Percentiles rank a stretch among this genome's conserved stretches.
phyloP scores from a whole-genome alignment of 2,329 filamentous ascomycete genomes.

The Talaromyces sp. region DNA sequence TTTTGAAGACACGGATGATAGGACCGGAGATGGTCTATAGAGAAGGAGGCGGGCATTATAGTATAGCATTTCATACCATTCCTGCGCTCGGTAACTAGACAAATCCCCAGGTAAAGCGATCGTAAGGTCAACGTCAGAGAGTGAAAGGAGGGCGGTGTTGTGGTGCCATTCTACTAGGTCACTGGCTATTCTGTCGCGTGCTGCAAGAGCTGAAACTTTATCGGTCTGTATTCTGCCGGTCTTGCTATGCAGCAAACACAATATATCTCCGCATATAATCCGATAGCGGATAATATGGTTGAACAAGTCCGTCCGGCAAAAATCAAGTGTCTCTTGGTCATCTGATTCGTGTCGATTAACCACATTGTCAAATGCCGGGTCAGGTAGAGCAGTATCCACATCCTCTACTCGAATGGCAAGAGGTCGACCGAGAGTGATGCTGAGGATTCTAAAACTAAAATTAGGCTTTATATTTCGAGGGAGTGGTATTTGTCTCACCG shows the following conservation, averaged over 20 bases:
- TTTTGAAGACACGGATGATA: slow-evolving; percentile 21
- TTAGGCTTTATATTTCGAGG: background rate
- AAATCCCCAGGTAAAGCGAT: slow-evolving; percentile 17
- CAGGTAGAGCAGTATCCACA: background rate
- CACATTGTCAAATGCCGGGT: background rate
- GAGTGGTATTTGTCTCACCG: slow-evolving; percentile 20
- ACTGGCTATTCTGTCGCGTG: background rate
- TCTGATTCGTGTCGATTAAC: background rate
- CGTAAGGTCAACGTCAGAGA: background rate
- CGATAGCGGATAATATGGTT: slow-evolving; percentile 39
- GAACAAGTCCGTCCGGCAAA: slow-evolving; percentile 27
- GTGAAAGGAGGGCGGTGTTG: background rate
- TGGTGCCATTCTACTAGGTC: background rate
- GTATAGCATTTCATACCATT: slow-evolving; percentile 43
- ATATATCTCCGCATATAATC: slow-evolving; percentile 37
- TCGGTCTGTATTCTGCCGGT: slow-evolving; percentile 17
- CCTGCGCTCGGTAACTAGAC: slow-evolving; percentile 38
- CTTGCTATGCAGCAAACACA: slow-evolving; percentile 32
- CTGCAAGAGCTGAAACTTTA: background rate
- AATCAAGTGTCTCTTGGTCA: background rate
- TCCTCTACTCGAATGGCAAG: background rate
- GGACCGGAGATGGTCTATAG: slow-evolving; percentile 37
- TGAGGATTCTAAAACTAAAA: background rate
- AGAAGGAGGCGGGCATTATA: slow-evolving; percentile 43
- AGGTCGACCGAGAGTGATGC: background rate